Percentiles rank a stretch among this genome's conserved stretches.
These are phyloP conservation scores for Ophiocordyceps sinensis DNA, from an alignment of 2,329 filamentous ascomycete genomes.

Conservation along the genomic window DNA sequence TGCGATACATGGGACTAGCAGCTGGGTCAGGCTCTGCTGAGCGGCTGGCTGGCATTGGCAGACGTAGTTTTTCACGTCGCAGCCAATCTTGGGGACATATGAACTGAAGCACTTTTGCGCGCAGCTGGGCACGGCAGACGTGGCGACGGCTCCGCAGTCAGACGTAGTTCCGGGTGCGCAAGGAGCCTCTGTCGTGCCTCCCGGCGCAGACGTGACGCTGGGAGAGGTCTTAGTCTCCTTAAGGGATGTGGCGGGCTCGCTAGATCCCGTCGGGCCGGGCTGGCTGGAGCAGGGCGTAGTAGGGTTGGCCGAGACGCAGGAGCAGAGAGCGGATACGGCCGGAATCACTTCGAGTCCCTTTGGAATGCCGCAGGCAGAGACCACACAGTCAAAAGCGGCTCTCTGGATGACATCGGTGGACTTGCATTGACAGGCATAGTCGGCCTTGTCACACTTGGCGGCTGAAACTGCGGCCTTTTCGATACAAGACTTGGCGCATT, in stretches of 20 bases:
- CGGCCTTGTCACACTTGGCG: slow-evolving; percentile 7
- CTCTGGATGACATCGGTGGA: slow-evolving; percentile 8
- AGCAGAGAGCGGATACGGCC: slow-evolving; percentile 9
- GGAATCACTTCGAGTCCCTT: slow-evolving; percentile 5
- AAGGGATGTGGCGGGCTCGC: background rate
- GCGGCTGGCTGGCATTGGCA: slow-evolving; percentile 14
- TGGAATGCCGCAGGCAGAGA: slow-evolving; percentile 7
- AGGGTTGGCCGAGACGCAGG: slow-evolving; percentile 10
- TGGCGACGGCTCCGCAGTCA: slow-evolving; percentile 12
- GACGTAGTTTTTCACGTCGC: slow-evolving; percentile 11
- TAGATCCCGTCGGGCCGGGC: background rate
- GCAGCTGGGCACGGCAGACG: slow-evolving; percentile 11
- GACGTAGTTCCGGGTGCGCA: slow-evolving; percentile 5
- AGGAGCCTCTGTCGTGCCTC: background rate
- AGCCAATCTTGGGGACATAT: slow-evolving; percentile 11
- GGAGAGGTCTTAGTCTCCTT: background rate
- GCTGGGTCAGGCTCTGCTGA: slow-evolving; percentile 9
- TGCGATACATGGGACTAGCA: slow-evolving; percentile 14
- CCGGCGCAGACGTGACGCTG: background rate
- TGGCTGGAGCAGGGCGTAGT: slow-evolving; percentile 7
- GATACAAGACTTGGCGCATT: slow-evolving; percentile 12
- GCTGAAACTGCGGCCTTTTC: slow-evolving; percentile 10
- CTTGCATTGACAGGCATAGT: slow-evolving; percentile 13
- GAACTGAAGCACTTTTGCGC: slow-evolving; percentile 13
- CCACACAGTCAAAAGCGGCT: slow-evolving; percentile 9